A percentile compares a stretch with the other conserved stretches of the same genome.
These are phyloP conservation scores for Paramecium tetraurelia DNA, from an alignment of 73 alveolate species.

Conservation along the genomic window DNA sequence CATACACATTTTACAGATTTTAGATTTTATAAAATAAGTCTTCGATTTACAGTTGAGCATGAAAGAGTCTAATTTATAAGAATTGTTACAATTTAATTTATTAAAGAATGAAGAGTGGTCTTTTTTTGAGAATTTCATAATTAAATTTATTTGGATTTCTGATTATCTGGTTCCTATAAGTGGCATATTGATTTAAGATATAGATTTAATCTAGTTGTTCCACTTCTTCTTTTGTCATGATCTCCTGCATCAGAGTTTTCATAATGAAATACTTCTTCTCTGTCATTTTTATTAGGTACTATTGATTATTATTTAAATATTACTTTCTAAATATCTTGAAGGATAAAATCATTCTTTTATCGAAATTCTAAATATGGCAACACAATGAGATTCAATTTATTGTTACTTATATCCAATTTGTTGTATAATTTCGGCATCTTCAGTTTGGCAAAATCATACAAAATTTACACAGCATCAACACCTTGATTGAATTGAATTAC, in stretches of 20 bases:
- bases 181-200: not conserved
- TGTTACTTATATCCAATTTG: not conserved
- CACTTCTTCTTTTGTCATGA: not conserved
- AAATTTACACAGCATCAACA: not conserved
- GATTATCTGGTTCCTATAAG: conserved; percentile 8
- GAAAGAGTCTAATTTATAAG: not conserved
- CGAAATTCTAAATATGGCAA: not conserved
- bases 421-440: not conserved
- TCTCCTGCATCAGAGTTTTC: not conserved
- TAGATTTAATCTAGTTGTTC: not conserved
- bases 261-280: not conserved
- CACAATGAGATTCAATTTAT: not conserved
- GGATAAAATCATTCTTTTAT: not conserved
- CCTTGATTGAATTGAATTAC: not conserved
- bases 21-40: not conserved
- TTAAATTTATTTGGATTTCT: conserved; percentile 46
- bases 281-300: not conserved
- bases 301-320: not conserved
- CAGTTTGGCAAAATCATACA: not conserved
- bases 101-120: conserved; percentile 23
- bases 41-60: not conserved
- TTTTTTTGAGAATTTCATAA: conserved; percentile 26
- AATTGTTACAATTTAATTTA: conserved; percentile 13
- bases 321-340: conserved; percentile 22
- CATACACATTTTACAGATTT: not conserved